These are phyloP conservation scores for Exutisphaerella laricina DNA, from an alignment of 2,329 filamentous ascomycete genomes.

Conservation along the genomic window DNA sequence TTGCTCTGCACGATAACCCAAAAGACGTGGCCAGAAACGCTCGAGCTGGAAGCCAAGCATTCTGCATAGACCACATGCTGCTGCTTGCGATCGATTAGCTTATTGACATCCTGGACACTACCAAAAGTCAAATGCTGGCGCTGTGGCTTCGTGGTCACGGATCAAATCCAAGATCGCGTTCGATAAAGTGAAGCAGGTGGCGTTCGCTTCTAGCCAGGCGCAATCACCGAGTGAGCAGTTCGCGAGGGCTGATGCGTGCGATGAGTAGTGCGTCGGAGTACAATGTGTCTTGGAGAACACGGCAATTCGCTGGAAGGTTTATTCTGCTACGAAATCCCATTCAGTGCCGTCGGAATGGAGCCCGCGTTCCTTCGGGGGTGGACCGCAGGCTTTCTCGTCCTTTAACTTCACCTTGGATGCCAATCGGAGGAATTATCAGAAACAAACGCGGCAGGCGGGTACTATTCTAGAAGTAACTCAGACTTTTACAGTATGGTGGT, in stretches of 20 bases:
- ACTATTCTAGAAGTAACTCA: background rate
- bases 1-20: background rate
- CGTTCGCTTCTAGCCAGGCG: too few species aligned
- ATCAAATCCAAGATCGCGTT: too few species aligned
- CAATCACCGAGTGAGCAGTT: too few species aligned
- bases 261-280: too few species aligned
- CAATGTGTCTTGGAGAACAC: too few species aligned
- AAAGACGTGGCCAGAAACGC: background rate
- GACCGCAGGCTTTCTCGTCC: background rate
- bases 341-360: too few species aligned
- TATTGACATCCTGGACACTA: background rate
- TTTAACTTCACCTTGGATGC: background rate
- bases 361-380: too few species aligned
- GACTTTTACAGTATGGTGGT: slow-evolving; percentile 25
- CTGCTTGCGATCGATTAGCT: background rate
- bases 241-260: too few species aligned
- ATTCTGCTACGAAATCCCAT: too few species aligned
- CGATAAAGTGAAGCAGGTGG: too few species aligned
- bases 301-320: too few species aligned
- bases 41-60: slow-evolving; percentile 2
- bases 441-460: background rate
- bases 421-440: slow-evolving; percentile 2
- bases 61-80: background rate
- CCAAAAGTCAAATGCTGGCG: background rate
- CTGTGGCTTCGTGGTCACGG: too few species aligned